Evolutionary conservation across 2,329 filamentous ascomycete genomes (phyloP).

Genomic region (Colletotrichum theobromicola): DNA sequence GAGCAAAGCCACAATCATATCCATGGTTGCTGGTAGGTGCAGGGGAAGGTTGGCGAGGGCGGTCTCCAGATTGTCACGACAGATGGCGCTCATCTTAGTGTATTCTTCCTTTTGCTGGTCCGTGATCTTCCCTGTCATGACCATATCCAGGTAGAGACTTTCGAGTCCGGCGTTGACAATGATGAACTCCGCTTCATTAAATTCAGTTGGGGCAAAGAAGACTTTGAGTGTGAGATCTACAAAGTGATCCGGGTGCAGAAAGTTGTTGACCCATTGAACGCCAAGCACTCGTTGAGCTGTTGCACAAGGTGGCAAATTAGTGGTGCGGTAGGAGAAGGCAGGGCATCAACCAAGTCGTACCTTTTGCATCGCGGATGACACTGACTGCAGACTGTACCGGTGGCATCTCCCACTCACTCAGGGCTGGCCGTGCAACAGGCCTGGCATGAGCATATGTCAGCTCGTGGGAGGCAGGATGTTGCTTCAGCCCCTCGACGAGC

Average conservation of each 20-base stretch:
- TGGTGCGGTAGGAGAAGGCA: too few species aligned
- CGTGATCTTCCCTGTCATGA: not conserved
- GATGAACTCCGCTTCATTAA: slow-evolving; percentile 36
- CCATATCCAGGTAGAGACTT: slow-evolving; percentile 32
- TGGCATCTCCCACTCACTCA: slow-evolving; percentile 19
- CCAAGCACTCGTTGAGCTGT: not conserved
- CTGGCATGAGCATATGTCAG: slow-evolving; percentile 28
- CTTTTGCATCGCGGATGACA: slow-evolving; percentile 16
- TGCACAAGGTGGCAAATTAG: not conserved
- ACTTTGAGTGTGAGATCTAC: slow-evolving; percentile 36
- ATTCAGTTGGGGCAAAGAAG: slow-evolving; percentile 34
- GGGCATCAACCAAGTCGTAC: not conserved
- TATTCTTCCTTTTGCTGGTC: slow-evolving; percentile 27
- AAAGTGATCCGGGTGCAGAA: slow-evolving; percentile 32
- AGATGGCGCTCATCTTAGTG: slow-evolving; percentile 26
- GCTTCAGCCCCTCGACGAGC: slow-evolving; percentile 30
- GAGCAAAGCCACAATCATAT: slow-evolving; percentile 27
- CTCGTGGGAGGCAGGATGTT: slow-evolving; percentile 28
- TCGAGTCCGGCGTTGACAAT: slow-evolving; percentile 36
- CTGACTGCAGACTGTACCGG: slow-evolving; percentile 19
- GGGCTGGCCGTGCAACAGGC: not conserved
- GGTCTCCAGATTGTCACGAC: slow-evolving; percentile 35
- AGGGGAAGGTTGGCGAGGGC: slow-evolving; percentile 34
- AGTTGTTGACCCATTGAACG: slow-evolving; percentile 32
- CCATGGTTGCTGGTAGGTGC: slow-evolving; percentile 33